Conservation (phyloP, 2,329 filamentous ascomycete species). For the Trichoderma atrobrunneum region DNA sequence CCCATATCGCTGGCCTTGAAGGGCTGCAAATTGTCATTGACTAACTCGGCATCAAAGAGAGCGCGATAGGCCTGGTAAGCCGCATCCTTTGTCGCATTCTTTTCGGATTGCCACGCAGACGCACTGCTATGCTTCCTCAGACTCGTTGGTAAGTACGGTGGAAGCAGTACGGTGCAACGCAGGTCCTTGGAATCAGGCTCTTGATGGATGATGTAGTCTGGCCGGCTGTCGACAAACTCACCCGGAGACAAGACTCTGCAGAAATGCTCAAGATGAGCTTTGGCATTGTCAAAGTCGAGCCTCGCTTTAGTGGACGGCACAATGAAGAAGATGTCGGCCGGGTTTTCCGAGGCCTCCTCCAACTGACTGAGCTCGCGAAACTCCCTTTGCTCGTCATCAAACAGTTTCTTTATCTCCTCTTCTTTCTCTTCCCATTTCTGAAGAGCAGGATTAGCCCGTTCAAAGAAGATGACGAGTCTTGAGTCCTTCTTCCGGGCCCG, state of each 20-base stretch:
- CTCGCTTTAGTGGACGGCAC: slow-evolving; percentile 54
- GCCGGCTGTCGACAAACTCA: slow-evolving; percentile 61
- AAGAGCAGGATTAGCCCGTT: slow-evolving; percentile 28
- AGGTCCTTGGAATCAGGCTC: slow-evolving; percentile 32
- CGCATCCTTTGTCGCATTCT: slow-evolving; percentile 73
- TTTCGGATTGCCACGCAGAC: slow-evolving; percentile 65
- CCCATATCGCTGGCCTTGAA: slow-evolving; percentile 40
- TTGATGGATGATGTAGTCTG: slow-evolving; percentile 63
- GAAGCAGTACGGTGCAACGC: slow-evolving; percentile 65
- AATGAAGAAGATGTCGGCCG: slow-evolving; percentile 29
- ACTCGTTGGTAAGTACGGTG: slow-evolving; percentile 60
- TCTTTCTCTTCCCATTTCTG: slow-evolving; percentile 66
- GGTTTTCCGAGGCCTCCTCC: slow-evolving; percentile 50
- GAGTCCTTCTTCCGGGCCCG: slow-evolving; percentile 52
- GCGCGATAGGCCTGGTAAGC: slow-evolving; percentile 75
- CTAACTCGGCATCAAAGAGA: slow-evolving; percentile 66
- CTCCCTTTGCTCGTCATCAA: slow-evolving; percentile 61
- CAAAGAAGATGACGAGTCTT: slow-evolving; percentile 47
- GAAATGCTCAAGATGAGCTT: slow-evolving; percentile 78
- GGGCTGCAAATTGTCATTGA: slow-evolving; percentile 79
- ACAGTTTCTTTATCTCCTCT: slow-evolving; percentile 66
- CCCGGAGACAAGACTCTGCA: slow-evolving; percentile 60
- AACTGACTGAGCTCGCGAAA: slow-evolving; percentile 43
- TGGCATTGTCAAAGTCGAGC: slow-evolving; percentile 70
- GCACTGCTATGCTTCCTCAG: slow-evolving; percentile 29